Evolutionary conservation across 2,329 filamentous ascomycete species (phyloP), one percentile per base, ranked within the genome.

Genomic region (Helminthosporium solani): DNA sequence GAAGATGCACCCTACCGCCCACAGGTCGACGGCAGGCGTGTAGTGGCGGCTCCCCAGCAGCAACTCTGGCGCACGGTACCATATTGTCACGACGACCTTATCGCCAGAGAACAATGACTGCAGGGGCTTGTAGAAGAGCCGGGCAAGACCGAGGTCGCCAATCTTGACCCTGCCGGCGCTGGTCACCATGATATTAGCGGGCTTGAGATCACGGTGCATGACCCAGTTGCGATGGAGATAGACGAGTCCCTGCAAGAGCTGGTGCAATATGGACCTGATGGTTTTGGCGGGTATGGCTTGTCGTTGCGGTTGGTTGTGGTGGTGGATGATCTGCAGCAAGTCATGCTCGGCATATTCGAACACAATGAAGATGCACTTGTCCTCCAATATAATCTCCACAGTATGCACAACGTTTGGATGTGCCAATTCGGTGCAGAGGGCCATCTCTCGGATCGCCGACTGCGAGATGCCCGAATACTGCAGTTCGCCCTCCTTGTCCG

Each of bases 351-450:
- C 94, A 70, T 96, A 99, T 70, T 97, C 94, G 60, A 99, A 97
- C 2, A 99, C 91, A 87, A 99, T 99, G 73, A 91, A 99, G 68
- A 99, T 97, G 74, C 91, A 96, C 75, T 97, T 97, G 71, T 96
- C 91, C 73, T 99, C 92, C 2, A 99, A 79, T 61, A 99, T 96
- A 62, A 96, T 97, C 72, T 99, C 94, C 51, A 92, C 84, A 1
- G 96, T 82, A 48, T 87, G 84, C 56, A 99, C 92, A 27, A 99
- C 85, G 67, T 97, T 97, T 46, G 83, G 77, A 69, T 99, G 90
- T 47, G 81, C 84, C 20, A 99, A 79, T 67, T 99, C 94, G 30
- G 89, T 94, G 73, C 94, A 99, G 0, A 99, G 78, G 14, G 92
- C 90, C 90, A 99, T 99, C 71, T 99, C 94, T 42, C 94, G 88